Conservation (phyloP, 2,329 filamentous ascomycete species). For the Tolypocladium nubicola region DNA sequence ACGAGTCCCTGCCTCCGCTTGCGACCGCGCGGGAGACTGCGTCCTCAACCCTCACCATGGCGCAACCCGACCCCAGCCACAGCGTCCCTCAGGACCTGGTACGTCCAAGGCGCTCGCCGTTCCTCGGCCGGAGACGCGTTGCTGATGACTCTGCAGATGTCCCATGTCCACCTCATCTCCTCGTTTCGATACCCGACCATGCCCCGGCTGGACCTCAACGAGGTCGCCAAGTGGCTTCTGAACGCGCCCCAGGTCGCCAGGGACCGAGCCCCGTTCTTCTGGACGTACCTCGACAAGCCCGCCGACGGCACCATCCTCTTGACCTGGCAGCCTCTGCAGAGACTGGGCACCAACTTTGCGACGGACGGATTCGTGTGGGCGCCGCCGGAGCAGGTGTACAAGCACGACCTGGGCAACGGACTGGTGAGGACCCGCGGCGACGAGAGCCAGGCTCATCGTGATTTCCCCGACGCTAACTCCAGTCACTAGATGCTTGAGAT, state of each 20-base stretch:
- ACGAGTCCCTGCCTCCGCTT: not conserved
- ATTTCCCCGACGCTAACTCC: conserved; percentile 3
- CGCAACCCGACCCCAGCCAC: conserved; percentile 30
- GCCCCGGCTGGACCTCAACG: conserved; percentile 59
- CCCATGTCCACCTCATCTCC: conserved; percentile 84
- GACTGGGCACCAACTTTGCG: conserved; percentile 63
- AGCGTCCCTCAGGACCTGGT: conserved; percentile 32
- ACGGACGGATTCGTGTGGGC: conserved; percentile 92
- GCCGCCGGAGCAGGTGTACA: conserved; percentile 66
- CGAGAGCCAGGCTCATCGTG: not conserved
- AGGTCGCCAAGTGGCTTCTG: conserved; percentile 75
- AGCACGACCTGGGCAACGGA: conserved; percentile 57
- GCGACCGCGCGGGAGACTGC: not conserved
- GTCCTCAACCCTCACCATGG: conserved; percentile 18
- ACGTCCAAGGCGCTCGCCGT: conserved; percentile 9
- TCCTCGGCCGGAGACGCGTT: not conserved
- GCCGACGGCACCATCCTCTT: conserved; percentile 73
- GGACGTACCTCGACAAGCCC: conserved; percentile 81
- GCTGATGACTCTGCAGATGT: conserved; percentile 45
- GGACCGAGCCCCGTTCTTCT: conserved; percentile 78
- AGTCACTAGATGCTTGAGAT: conserved; percentile 69
- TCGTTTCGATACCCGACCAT: conserved; percentile 69
- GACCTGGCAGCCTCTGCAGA: conserved; percentile 75
- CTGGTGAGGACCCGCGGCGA: conserved; percentile 29
- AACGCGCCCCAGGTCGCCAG: conserved; percentile 77